phyloP scores from a whole-genome alignment of 768 basidiomycete species.

The Thelephora aurantiotincta region DNA sequence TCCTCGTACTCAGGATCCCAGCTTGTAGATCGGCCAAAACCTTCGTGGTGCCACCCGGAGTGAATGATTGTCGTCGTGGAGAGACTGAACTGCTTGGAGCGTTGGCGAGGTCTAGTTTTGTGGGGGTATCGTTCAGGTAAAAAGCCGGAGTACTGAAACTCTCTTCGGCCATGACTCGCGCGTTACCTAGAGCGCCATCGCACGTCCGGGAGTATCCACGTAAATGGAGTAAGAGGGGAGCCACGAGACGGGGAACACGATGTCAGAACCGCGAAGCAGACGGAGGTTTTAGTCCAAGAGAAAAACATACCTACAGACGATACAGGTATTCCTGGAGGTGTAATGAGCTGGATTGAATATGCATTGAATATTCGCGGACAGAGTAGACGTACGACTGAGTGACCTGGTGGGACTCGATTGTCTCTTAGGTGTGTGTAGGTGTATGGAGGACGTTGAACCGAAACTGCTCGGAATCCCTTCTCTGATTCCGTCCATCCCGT shows the following conservation, averaged over 20 bases:
- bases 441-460: conserved; percentile 22
- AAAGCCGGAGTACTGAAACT: conserved; percentile 23
- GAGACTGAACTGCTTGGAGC: conserved; percentile 24
- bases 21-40: conserved; percentile 81
- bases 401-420: conserved; percentile 62
- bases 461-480: conserved; percentile 64
- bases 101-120: conserved; percentile 22
- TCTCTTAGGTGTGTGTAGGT: conserved; percentile 29
- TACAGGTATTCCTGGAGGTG: conserved; percentile 27
- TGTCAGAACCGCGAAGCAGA: conserved; percentile 11
- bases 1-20: conserved; percentile 65
- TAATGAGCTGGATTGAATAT: neutral
- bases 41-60: conserved; percentile 73
- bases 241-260: conserved; percentile 9
- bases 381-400: conserved; percentile 52
- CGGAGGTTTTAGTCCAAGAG: conserved; percentile 2
- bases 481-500: conserved; percentile 42
- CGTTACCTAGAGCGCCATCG: conserved; percentile 47
- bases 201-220: conserved; percentile 1
- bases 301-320: conserved; percentile 50
- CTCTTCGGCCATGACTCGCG: conserved; percentile 71
- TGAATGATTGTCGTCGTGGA: conserved; percentile 44
- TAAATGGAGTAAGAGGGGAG: neutral
- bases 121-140: conserved; percentile 12
- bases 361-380: conserved; percentile 3